Percentiles rank a stretch among this genome's conserved stretches.
These are phyloP conservation scores for Phytophthora parvispora DNA, from an alignment of 352 stramenopile genomes.

Conservation along the genomic window DNA sequence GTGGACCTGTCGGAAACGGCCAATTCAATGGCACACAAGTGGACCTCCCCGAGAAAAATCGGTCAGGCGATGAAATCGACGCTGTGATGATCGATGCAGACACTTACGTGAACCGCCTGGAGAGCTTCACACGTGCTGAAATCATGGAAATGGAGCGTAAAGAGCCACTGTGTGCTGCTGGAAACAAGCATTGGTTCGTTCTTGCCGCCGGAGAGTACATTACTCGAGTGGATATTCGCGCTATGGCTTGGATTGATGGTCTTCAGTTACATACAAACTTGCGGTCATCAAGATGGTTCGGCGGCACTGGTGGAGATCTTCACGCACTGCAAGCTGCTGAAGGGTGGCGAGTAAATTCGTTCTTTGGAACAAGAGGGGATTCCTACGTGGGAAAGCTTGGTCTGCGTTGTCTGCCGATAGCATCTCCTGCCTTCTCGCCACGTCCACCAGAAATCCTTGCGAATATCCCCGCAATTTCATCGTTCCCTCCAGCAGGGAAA, in stretches of 20 bases:
- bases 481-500: slow-evolving; percentile 32
- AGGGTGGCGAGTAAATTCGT: slow-evolving; percentile 54
- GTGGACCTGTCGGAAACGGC: slow-evolving; percentile 56
- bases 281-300: slow-evolving; percentile 67
- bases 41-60: slow-evolving; percentile 34
- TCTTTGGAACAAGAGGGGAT: slow-evolving; percentile 64
- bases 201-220: slow-evolving; percentile 58
- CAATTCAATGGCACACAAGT: slow-evolving; percentile 53
- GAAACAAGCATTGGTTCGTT: slow-evolving; percentile 54
- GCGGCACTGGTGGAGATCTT: slow-evolving; percentile 58
- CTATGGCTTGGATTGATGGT: slow-evolving; percentile 74
- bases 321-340: slow-evolving; percentile 51
- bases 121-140: slow-evolving; percentile 51
- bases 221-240: slow-evolving; percentile 58
- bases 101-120: slow-evolving; percentile 57
- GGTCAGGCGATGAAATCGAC: slow-evolving; percentile 43
- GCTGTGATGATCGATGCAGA: slow-evolving; percentile 49
- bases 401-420: slow-evolving; percentile 37
- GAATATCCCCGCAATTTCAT: slow-evolving; percentile 1
- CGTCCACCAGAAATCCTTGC: not conserved
- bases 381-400: slow-evolving; percentile 62
- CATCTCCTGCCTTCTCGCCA: not conserved
- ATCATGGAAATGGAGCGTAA: slow-evolving; percentile 35
- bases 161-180: slow-evolving; percentile 32
- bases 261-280: slow-evolving; percentile 75